Evolutionary conservation across 2,329 filamentous ascomycete species (phyloP), one percentile per base, ranked within the genome.

Genomic region (Paecilomyces formosus): DNA sequence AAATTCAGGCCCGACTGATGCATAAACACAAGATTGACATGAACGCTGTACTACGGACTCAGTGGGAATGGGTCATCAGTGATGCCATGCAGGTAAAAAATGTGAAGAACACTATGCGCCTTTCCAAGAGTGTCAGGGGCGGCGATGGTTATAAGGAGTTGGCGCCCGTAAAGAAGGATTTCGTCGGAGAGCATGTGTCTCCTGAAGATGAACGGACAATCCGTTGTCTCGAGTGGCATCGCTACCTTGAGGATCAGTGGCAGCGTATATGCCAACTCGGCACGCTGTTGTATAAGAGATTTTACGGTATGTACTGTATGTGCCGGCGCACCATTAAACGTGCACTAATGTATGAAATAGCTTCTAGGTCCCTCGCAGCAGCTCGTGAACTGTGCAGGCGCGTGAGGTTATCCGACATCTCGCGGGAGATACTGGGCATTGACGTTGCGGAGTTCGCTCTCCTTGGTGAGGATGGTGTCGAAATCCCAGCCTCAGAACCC

Each of bases 211-310:
- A 93, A 62, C 84, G 88, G 33, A 80, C 96, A 55, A 90, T 97
- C 53, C 83, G 88, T 58, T 86, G 89, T 39, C 76, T 97, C 60
- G 89, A 95, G 68, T 97, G 93, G 92, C 87, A 93, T 70, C 77
- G 90, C 59, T 81, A 90, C 58, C 82, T 93, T 8, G 84, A 88
- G 55, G 87, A 84, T 12, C 82, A 89, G 57, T 92, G 88, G 87
- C 78, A 82, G 15, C 81, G 87, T 59, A 86, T 90, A 22, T 90
- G 93, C 66, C 75, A 78, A 18, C 80, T 85, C 58, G 86, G 90
- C 50, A 83, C 84, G 30, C 82, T 85, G 65, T 82, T 92, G n/a
- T 90, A 96, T 76, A 89, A 89, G 68, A 86, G 87, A 61, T 92
- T 97, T 68, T 81, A 96, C 53, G 82, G 91, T 95, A 84, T 80